These are phyloP conservation scores for Paracamarosporium sp. DNA, from an alignment of 2,329 filamentous ascomycete genomes.

Conservation along the genomic window DNA sequence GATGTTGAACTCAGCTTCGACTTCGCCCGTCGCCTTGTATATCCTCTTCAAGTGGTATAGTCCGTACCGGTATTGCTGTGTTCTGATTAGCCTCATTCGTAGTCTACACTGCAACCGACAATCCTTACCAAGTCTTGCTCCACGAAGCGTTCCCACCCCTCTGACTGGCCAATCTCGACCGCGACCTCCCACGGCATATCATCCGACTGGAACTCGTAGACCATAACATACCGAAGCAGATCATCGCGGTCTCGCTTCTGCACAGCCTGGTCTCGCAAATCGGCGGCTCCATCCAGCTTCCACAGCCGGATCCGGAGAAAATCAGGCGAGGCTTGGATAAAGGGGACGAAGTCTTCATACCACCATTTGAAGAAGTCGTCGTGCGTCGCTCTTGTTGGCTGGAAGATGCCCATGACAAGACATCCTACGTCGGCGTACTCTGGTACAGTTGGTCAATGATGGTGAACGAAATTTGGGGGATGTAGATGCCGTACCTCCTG, in stretches of 20 bases:
- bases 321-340: background rate
- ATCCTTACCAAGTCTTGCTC: background rate
- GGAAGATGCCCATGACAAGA: background rate
- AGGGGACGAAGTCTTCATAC: background rate
- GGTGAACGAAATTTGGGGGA: background rate
- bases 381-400: background rate
- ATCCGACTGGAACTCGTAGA: background rate
- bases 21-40: background rate
- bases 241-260: background rate
- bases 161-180: background rate
- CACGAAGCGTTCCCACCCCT: background rate
- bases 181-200: background rate
- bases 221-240: background rate
- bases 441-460: background rate
- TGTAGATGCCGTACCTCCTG: background rate
- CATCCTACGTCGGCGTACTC: background rate
- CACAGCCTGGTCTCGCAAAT: background rate
- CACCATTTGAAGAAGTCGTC: constrained; percentile 2
- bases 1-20: background rate
- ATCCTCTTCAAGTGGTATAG: background rate
- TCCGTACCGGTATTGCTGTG: background rate
- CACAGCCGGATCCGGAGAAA: background rate
- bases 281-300: background rate
- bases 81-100: background rate
- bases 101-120: background rate